Evolutionary conservation across 169 alveolate genomes (phyloP), one percentile per base, ranked within the genome.

Genomic region (Pseudocohnilembus persalinus): DNA sequence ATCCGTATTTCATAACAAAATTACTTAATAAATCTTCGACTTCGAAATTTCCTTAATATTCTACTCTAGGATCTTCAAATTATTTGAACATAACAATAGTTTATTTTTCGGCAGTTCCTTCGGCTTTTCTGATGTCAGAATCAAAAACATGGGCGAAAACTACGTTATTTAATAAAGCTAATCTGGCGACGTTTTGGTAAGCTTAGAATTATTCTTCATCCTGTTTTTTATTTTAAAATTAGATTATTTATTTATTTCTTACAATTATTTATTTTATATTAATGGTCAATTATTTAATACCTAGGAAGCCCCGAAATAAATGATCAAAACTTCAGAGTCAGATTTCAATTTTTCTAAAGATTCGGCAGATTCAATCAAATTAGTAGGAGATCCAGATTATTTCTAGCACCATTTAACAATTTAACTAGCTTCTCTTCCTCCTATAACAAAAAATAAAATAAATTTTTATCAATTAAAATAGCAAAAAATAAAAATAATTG

Each of bases 31-130:
- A 77, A 35, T 35, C 85, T 29, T 30, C 73, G 49, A 49, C 88
- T 76, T 86, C 29, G 29, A 76, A 86, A 4, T 49, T 20, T 34
- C 89, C 91, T 29, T 73, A 30, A 77, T 73, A 92, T 30, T 80
- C 88, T 74, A 88, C 87, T 82, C 91, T 92, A 76, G 88, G 81
- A 73, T 93, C 94, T 82, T 93, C 97, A 79, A 91, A 92, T 24
- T 91, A 82, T 49, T 49, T 49, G 68, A 49, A 49, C 20, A 49
- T 20, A 49, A 20, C 20, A 11, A 49, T 11, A 11, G 4, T 4
- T 11, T 4, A 20, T 20, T 49, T 49, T 49, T 49, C 68, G 68
- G 4, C 26, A 49, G 68, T 49, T 49, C 68, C 68, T 11, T 4
- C 68, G 4, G 68, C 68, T 49, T 49, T 49, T 49, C 68, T 49